These are phyloP conservation scores for Penstemon davidsonii DNA, from an alignment of 257 asterid genomes.

Conservation along the genomic window DNA sequence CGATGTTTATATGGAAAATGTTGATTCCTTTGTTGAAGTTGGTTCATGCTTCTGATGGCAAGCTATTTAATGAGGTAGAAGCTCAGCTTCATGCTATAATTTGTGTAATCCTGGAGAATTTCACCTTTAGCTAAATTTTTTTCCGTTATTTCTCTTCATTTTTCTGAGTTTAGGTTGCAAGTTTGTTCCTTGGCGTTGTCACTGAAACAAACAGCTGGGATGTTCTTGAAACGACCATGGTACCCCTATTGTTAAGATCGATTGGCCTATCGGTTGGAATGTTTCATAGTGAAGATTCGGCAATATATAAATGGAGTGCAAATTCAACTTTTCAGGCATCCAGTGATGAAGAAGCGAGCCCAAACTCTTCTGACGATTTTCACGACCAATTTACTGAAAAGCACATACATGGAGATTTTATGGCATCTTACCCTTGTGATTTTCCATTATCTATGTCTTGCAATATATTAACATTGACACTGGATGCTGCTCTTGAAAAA, in stretches of 20 bases:
- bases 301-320: slow-evolving; percentile 55
- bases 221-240: slow-evolving; percentile 60
- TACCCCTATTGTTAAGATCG: slow-evolving; percentile 73
- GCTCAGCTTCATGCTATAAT: slow-evolving; percentile 22
- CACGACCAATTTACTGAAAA: slow-evolving; percentile 32
- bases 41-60: slow-evolving; percentile 47
- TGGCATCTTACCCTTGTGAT: slow-evolving; percentile 39
- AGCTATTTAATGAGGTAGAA: slow-evolving; percentile 70
- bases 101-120: slow-evolving; percentile 5
- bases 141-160: neutral
- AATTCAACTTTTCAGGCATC: slow-evolving; percentile 32
- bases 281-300: slow-evolving; percentile 49
- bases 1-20: slow-evolving; percentile 57
- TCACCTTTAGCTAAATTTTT: slow-evolving; percentile 11
- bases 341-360: slow-evolving; percentile 31
- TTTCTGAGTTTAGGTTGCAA: slow-evolving; percentile 54
- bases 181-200: slow-evolving; percentile 62
- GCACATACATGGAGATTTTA: slow-evolving; percentile 29
- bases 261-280: slow-evolving; percentile 71
- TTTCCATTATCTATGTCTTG: slow-evolving; percentile 64
- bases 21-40: slow-evolving; percentile 64
- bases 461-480: slow-evolving; percentile 52
- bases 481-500: slow-evolving; percentile 57
- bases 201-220: slow-evolving; percentile 69
- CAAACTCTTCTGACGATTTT: slow-evolving; percentile 31